These are phyloP conservation scores for Phytophthora hibernalis DNA, from an alignment of 352 stramenopile species.

Conservation along the genomic window DNA sequence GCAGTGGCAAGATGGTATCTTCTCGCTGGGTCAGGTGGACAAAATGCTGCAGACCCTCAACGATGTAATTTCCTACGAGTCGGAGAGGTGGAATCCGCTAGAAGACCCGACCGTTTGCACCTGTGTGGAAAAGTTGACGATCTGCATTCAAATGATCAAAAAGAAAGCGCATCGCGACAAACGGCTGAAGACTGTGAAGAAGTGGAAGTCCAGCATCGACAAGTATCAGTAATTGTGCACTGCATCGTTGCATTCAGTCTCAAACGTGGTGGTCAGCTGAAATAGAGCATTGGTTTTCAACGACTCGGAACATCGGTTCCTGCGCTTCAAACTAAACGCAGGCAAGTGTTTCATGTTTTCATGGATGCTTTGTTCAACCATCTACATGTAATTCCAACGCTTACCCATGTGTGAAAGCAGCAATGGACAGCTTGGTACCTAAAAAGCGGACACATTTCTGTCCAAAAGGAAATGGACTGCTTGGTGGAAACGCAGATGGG, in stretches of 20 bases:
- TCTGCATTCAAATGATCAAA: conserved; percentile 30
- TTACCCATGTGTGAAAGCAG: not conserved
- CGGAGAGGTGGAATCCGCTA: conserved; percentile 23
- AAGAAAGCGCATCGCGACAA: conserved; percentile 24
- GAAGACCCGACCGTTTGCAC: conserved; percentile 5
- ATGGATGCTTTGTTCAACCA: not conserved
- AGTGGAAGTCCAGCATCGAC: conserved; percentile 6
- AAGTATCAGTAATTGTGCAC: conserved; percentile 4
- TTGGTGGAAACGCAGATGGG: conserved; percentile 57
- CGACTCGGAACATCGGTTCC: not conserved
- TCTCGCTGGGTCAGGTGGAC: conserved; percentile 40
- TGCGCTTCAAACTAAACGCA: not conserved
- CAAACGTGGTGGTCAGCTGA: conserved; percentile 10
- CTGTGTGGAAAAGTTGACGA: conserved; percentile 28
- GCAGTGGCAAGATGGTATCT: conserved; percentile 39
- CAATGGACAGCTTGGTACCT: not conserved
- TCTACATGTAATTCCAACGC: not conserved
- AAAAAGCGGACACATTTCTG: too few relatives aligned
- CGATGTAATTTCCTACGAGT: conserved; percentile 18
- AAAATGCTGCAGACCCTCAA: conserved; percentile 23
- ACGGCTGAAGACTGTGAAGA: conserved; percentile 26
- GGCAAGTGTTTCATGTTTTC: not conserved
- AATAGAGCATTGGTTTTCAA: conserved; percentile 15
- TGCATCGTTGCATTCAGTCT: not conserved
- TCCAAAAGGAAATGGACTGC: conserved; percentile 45